Conservation (phyloP, 78 protist species). For the Planoprotostelium fungivorum region DNA sequence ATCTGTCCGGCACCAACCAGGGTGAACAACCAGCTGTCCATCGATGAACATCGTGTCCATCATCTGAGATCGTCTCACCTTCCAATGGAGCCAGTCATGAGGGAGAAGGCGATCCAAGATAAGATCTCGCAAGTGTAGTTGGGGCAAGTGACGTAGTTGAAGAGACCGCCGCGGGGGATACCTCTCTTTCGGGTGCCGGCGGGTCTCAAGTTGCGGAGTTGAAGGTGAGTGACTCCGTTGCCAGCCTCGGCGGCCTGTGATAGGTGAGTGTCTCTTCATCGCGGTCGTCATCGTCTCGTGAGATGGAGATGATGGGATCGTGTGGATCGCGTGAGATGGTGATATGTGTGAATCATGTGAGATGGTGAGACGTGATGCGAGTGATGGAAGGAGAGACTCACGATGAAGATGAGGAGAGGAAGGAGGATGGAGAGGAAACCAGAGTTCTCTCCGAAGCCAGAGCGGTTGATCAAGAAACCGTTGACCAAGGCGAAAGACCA, state of each 20-base stretch:
- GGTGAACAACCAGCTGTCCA: constrained; percentile 31
- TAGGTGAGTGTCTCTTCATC: too few species aligned
- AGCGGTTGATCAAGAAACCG: constrained; percentile 60
- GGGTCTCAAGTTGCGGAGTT: constrained; percentile 69
- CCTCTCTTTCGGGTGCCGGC: constrained; percentile 56
- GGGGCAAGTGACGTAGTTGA: constrained; percentile 75
- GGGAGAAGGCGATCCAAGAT: constrained; percentile 72
- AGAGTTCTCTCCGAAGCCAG: constrained; percentile 11
- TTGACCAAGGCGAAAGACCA: constrained; percentile 70
- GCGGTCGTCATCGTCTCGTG: too few species aligned
- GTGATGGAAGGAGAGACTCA: background rate
- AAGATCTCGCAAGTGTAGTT: constrained; percentile 79
- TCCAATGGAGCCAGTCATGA: constrained; percentile 54
- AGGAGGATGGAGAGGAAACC: constrained; percentile 12
- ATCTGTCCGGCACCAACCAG: constrained; percentile 78
- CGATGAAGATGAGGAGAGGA: background rate
- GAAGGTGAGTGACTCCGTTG: constrained; percentile 52
- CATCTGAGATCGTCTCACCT: background rate
- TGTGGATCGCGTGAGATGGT: background rate
- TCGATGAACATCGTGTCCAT: background rate
- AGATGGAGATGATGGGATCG: background rate
- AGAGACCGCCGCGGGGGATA: constrained; percentile 62
- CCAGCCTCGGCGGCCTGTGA: constrained; percentile 20
- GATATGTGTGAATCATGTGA: too few species aligned
- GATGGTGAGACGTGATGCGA: too few species aligned